Evolutionary conservation across 306 rosid species (phyloP).

Genomic region (Urtica urens): DNA sequence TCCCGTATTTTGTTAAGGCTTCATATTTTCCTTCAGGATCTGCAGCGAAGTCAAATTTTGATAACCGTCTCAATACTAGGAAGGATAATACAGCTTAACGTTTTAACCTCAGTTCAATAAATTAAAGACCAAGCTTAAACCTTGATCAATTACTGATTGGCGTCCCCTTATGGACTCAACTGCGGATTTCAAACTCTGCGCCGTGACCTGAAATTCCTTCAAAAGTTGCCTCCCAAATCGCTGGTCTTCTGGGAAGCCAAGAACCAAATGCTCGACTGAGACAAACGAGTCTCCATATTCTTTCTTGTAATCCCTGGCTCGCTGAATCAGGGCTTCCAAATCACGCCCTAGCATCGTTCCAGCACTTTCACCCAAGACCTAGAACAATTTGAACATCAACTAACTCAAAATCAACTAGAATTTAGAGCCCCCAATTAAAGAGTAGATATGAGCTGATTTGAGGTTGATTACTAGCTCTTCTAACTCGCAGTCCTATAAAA

Average conservation of each 20-base stretch:
- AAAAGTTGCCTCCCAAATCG: conserved; percentile 80
- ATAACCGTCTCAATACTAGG: neutral
- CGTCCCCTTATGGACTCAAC: conserved; percentile 81
- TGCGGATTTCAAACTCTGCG: conserved; percentile 58
- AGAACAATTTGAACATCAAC: conserved; percentile 1
- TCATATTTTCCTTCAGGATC: conserved; percentile 99
- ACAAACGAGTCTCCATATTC: conserved; percentile 90
- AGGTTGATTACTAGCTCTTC: too few relatives aligned
- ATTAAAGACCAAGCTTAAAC: conserved; percentile 22
- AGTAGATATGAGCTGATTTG: neutral
- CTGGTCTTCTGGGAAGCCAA: conserved; percentile 67
- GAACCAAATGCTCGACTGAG: conserved; percentile 95
- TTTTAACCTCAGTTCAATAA: neutral
- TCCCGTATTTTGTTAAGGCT: conserved; percentile 89
- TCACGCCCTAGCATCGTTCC: conserved; percentile 96
- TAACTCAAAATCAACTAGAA: neutral
- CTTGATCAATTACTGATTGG: conserved; percentile 95
- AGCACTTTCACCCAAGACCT: conserved; percentile 77
- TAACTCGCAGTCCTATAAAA: too few relatives aligned
- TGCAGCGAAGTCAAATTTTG: conserved; percentile 28
- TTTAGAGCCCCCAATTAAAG: too few relatives aligned
- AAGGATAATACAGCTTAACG: neutral
- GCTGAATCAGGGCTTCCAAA: conserved; percentile 82
- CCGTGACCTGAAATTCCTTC: conserved; percentile 75
- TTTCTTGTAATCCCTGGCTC: conserved; percentile 82